These are phyloP conservation scores for Aureobasidium pullulans DNA, from an alignment of 2,329 filamentous ascomycete genomes.

Conservation along the genomic window DNA sequence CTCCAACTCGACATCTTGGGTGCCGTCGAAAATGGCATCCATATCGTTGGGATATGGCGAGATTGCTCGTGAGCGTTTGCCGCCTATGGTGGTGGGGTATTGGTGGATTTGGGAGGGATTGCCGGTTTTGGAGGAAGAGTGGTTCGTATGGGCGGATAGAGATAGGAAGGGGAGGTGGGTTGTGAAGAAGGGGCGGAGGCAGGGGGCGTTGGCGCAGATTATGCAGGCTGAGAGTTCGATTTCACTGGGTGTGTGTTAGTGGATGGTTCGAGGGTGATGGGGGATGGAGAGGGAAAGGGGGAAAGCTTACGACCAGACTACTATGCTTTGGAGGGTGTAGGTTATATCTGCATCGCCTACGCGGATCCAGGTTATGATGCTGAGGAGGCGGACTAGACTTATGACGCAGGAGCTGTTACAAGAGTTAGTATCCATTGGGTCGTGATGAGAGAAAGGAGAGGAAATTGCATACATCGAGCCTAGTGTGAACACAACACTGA, in stretches of 20 bases:
- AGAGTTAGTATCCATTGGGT: neutral
- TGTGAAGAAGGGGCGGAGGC: slow-evolving; percentile 6
- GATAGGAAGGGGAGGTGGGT: neutral
- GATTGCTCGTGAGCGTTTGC: neutral
- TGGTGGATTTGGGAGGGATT: neutral
- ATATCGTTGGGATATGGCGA: neutral
- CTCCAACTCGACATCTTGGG: slow-evolving; percentile 1
- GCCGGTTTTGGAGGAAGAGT: neutral
- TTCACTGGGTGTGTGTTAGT: neutral
- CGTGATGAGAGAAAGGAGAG: neutral
- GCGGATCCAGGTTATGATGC: slow-evolving; percentile 7
- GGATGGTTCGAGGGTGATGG: neutral
- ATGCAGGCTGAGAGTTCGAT: slow-evolving; percentile 3
- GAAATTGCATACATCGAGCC: slow-evolving; percentile 22
- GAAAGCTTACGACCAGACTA: slow-evolving; percentile 6
- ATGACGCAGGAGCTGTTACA: slow-evolving; percentile 6
- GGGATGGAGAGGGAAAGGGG: neutral
- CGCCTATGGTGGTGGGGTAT: neutral
- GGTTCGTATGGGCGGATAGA: neutral
- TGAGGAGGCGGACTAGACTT: slow-evolving; percentile 7
- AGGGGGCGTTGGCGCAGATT: slow-evolving; percentile 3
- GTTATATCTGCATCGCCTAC: slow-evolving; percentile 1
- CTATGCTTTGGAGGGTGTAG: neutral
- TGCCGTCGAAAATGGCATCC: slow-evolving; percentile 1
- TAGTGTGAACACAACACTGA: slow-evolving; percentile 43